Percentiles rank a stretch among this genome's conserved stretches.
phyloP scores from a whole-genome alignment of 2,329 filamentous ascomycete genomes.

The Fusarium phyllophilum region DNA sequence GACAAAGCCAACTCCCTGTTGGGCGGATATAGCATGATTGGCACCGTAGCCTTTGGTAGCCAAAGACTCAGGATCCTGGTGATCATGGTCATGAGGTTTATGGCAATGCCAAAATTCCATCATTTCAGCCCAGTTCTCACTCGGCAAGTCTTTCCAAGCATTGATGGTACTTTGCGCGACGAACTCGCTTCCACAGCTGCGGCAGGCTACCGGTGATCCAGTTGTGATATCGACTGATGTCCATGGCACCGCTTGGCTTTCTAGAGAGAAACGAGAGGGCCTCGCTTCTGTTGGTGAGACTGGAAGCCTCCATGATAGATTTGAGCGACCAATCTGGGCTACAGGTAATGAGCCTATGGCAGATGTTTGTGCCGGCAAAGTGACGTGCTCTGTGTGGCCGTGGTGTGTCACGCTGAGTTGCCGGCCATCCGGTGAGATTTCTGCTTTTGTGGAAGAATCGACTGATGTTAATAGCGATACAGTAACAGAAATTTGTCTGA shows the following conservation, averaged over 20 bases:
- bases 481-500: slow-evolving; percentile 70
- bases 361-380: slow-evolving; percentile 57
- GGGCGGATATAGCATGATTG: slow-evolving; percentile 75
- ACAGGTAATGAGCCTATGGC: slow-evolving; percentile 52
- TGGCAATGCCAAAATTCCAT: slow-evolving; percentile 99
- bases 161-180: slow-evolving; percentile 54
- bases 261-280: slow-evolving; percentile 45
- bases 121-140: slow-evolving; percentile 99
- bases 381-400: slow-evolving; percentile 48
- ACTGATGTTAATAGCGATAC: slow-evolving; percentile 59
- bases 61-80: slow-evolving; percentile 59
- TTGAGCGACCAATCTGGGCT: slow-evolving; percentile 44
- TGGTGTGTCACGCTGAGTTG: slow-evolving; percentile 61
- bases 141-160: slow-evolving; percentile 91
- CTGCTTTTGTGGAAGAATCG: slow-evolving; percentile 55
- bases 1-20: slow-evolving; percentile 76
- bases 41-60: slow-evolving; percentile 84
- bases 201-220: slow-evolving; percentile 56
- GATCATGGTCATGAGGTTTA: slow-evolving; percentile 75
- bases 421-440: slow-evolving; percentile 57
- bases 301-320: slow-evolving; percentile 66
- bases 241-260: slow-evolving; percentile 63
- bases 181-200: slow-evolving; percentile 52
- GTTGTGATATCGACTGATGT: slow-evolving; percentile 60
- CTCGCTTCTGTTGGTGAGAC: slow-evolving; percentile 42